Evolutionary conservation across 768 basidiomycete genomes (phyloP).

Genomic region (Lactifluus subvellereus): DNA sequence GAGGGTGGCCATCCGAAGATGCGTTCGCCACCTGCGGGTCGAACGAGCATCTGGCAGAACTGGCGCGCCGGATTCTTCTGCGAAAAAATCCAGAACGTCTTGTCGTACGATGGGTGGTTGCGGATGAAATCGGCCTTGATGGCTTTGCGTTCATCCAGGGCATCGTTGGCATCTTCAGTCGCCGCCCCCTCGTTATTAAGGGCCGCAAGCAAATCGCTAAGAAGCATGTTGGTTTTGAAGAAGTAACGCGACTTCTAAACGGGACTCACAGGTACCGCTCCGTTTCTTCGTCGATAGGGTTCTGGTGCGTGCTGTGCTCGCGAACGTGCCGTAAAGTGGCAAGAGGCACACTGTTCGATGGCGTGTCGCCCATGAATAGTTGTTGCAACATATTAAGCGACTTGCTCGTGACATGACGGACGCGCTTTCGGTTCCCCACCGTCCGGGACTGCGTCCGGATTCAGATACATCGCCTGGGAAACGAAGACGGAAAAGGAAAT

Average conservation of each 20-base stretch:
- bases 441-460: background rate
- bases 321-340: conserved; percentile 42
- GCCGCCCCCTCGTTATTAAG: conserved; percentile 49
- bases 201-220: conserved; percentile 63
- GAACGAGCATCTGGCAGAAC: conserved; percentile 76
- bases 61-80: conserved; percentile 70
- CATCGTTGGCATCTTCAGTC: conserved; percentile 54
- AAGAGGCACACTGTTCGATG: conserved; percentile 52
- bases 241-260: background rate
- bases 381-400: conserved; percentile 58
- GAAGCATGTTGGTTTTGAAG: background rate
- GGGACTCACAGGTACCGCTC: conserved; percentile 65
- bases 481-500: background rate
- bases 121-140: conserved; percentile 83
- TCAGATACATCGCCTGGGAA: background rate
- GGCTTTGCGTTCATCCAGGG: conserved; percentile 61
- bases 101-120: conserved; percentile 85
- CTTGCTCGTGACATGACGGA: conserved; percentile 48
- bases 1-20: conserved; percentile 75
- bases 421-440: conserved; percentile 29
- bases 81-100: conserved; percentile 82
- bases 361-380: conserved; percentile 54
- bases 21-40: conserved; percentile 78
- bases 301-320: conserved; percentile 31
- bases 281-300: conserved; percentile 50